phyloP scores from a whole-genome alignment of 139 green algal genomes.

The Micractinium conductrix region DNA sequence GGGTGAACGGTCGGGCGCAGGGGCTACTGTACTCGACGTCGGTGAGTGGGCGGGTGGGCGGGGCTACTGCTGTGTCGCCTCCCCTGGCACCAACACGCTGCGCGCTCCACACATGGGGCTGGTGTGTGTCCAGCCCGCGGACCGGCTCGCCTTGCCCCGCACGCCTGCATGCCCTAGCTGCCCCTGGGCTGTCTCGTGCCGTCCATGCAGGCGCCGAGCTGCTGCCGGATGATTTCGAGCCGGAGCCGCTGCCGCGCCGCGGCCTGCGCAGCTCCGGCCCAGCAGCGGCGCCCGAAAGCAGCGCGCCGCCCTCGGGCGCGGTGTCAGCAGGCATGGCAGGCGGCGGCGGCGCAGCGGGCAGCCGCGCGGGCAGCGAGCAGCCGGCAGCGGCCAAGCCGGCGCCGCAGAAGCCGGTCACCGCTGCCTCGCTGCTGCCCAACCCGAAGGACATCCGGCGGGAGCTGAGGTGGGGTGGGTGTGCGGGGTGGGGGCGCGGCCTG shows the following conservation, averaged over 20 bases:
- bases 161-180: not conserved
- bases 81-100: no score
- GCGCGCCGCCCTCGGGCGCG: not conserved
- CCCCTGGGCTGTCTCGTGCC: not conserved
- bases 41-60: not conserved
- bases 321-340: not conserved
- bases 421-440: constrained; percentile 19
- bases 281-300: not conserved
- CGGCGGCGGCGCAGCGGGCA: not conserved
- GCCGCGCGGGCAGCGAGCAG: constrained; percentile 11
- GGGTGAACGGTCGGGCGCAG: not conserved
- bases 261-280: constrained; percentile 17
- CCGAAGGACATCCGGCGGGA: constrained; percentile 22
- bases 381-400: no score
- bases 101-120: no score
- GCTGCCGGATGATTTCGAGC: not conserved
- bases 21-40: not conserved
- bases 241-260: not conserved
- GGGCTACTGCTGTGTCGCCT: not conserved
- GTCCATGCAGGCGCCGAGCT: not conserved
- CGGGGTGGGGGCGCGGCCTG: not conserved
- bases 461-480: constrained; percentile 4
- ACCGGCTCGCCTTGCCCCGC: no score
- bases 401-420: not conserved
- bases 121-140: no score